A percentile compares a stretch with the other conserved stretches of the same genome.
Evolutionary conservation across 2,329 filamentous ascomycete genomes (phyloP).

Genomic region (Botrytis pseudocinerea): DNA sequence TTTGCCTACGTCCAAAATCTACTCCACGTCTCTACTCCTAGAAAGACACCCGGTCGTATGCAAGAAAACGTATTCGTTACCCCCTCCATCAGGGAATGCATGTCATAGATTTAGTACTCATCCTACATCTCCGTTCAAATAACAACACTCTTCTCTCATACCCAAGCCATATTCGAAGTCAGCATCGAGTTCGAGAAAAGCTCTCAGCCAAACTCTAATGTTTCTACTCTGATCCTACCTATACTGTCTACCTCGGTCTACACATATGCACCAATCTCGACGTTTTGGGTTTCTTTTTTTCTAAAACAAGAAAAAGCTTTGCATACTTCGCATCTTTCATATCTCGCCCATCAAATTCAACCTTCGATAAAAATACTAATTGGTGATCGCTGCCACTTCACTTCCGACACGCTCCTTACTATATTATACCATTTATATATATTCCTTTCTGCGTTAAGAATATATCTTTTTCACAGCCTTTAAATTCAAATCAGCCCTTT

Average conservation of each 20-base stretch:
- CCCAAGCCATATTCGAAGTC: conserved; percentile 3
- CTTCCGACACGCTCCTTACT: conserved; percentile 8
- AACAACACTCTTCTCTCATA: conserved; percentile 12
- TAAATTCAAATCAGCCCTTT: conserved; percentile 8
- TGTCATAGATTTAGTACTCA: conserved; percentile 22
- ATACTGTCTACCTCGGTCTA: neutral
- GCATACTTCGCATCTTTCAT: conserved; percentile 8
- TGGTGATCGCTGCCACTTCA: conserved; percentile 2
- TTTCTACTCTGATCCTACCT: conserved; percentile 13
- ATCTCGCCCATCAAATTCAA: conserved; percentile 4
- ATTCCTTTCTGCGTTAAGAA: conserved; percentile 1
- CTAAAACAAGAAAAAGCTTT: neutral
- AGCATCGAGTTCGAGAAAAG: conserved; percentile 10
- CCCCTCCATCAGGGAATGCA: conserved; percentile 22
- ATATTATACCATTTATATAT: conserved; percentile 12
- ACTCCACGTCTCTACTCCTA: conserved; percentile 13
- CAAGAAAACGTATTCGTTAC: conserved; percentile 18
- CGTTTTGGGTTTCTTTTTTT: conserved; percentile 7
- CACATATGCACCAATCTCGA: neutral
- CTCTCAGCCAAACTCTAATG: conserved; percentile 10
- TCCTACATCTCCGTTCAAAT: conserved; percentile 17
- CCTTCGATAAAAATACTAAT: conserved; percentile 9
- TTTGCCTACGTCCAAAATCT: neutral
- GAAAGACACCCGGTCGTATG: conserved; percentile 14
- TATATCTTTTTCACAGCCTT: neutral